Percentiles rank a stretch among this genome's conserved stretches.
Evolutionary conservation across 78 protist species (phyloP).

Genomic region (Capsaspora owczarzaki): DNA sequence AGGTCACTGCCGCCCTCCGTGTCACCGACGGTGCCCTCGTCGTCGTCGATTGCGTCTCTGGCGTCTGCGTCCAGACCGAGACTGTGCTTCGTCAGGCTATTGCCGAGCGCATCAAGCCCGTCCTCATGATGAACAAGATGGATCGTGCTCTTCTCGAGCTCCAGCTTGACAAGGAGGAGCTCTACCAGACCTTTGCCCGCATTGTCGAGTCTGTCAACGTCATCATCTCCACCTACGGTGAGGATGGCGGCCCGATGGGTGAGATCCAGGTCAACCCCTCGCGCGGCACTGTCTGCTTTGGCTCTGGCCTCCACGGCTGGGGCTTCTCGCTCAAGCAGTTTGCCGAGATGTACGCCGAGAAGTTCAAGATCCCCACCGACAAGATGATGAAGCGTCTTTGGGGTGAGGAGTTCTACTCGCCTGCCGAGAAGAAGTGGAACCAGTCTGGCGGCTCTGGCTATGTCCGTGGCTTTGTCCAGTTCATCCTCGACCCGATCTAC

Average conservation of each 20-base stretch:
- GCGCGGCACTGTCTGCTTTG: constrained; percentile 92
- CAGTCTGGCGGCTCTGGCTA: constrained; percentile 52
- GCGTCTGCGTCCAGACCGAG: constrained; percentile 99
- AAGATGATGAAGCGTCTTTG: constrained; percentile 87
- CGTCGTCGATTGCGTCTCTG: constrained; percentile 98
- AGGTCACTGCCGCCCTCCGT: constrained; percentile 99
- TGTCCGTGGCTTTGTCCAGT: constrained; percentile 90
- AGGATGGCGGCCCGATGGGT: constrained; percentile 77
- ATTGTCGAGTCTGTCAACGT: constrained; percentile 87
- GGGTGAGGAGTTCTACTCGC: constrained; percentile 97
- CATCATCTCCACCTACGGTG: constrained; percentile 74
- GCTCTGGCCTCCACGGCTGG: constrained; percentile 98
- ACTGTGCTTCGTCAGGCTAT: constrained; percentile 99
- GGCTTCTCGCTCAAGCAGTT: constrained; percentile 94
- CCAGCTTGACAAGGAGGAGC: constrained; percentile 88
- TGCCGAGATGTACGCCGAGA: constrained; percentile 77
- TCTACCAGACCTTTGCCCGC: constrained; percentile 79
- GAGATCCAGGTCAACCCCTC: constrained; percentile 78
- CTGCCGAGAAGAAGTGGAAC: constrained; percentile 84
- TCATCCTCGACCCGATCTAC: constrained; percentile 93
- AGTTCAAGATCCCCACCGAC: constrained; percentile 54
- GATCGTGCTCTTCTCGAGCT: constrained; percentile 96
- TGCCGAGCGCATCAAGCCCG: constrained; percentile 95
- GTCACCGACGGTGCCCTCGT: constrained; percentile 99
- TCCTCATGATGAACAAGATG: constrained; percentile 94